Conservation (phyloP, 2,329 filamentous ascomycete genomes). For the Microdochium bolleyi region DNA sequence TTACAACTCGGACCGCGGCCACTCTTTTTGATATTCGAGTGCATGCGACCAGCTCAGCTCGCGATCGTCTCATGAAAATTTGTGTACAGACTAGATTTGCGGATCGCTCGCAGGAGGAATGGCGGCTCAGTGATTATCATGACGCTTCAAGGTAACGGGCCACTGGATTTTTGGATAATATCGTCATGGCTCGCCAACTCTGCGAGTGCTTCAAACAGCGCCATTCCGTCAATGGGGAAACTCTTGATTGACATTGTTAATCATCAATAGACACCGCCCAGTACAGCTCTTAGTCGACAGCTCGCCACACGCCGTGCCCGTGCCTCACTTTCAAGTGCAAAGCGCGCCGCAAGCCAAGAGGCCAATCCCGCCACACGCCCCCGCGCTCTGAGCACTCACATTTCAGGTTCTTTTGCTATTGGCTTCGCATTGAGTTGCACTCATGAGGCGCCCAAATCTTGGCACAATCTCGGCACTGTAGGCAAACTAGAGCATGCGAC, state of each 20-base stretch:
- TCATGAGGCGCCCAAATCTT: not conserved
- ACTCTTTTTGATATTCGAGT: too few species aligned
- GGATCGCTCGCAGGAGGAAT: too few species aligned
- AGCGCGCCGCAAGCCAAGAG: not conserved
- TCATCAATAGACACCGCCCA: not conserved
- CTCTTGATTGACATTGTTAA: not conserved
- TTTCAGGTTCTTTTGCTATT: not conserved
- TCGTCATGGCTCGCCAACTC: not conserved
- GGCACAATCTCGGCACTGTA: not conserved
- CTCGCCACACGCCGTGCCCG: not conserved
- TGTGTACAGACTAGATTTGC: too few species aligned
- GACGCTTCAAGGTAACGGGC: too few species aligned
- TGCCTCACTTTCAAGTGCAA: not conserved
- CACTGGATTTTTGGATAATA: too few species aligned
- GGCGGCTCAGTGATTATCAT: too few species aligned
- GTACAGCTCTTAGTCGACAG: not conserved
- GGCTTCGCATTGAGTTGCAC: not conserved
- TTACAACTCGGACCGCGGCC: too few species aligned
- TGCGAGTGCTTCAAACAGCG: not conserved
- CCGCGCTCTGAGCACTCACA: too few species aligned
- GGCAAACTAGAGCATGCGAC: not conserved
- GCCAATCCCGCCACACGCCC: not conserved
- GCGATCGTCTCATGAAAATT: too few species aligned
- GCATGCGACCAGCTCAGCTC: too few species aligned
- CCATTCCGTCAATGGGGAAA: not conserved